These are phyloP conservation scores for Tilletiopsis washingtonensis DNA, from an alignment of 1,284 basidiomycete genomes.

Conservation along the genomic window DNA sequence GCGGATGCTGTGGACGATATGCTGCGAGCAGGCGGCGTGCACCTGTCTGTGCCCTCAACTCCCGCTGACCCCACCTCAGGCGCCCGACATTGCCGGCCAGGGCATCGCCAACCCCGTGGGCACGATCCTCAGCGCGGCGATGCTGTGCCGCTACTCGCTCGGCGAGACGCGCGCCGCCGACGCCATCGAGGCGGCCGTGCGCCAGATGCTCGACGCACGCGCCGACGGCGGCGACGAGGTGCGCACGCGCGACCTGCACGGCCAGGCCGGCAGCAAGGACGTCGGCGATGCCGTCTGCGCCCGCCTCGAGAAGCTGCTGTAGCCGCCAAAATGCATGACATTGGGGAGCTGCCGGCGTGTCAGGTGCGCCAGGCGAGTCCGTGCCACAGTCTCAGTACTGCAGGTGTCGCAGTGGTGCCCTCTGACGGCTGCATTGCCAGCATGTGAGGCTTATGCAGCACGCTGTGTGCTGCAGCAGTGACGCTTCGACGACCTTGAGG, in stretches of 20 bases:
- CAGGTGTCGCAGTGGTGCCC: too few relatives aligned
- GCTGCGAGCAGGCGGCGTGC: too few relatives aligned
- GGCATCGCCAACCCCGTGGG: conserved; percentile 96
- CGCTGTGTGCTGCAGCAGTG: too few relatives aligned
- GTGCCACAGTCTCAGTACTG: too few relatives aligned
- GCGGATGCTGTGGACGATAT: too few relatives aligned
- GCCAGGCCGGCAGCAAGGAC: conserved; percentile 64
- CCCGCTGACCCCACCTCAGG: conserved; percentile 54
- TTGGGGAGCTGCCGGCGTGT: too few relatives aligned
- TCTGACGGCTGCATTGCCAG: too few relatives aligned
- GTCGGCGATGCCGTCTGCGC: conserved; percentile 79
- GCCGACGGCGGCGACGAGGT: conserved; percentile 67
- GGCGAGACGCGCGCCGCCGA: conserved; percentile 67
- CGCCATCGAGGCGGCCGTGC: conserved; percentile 78
- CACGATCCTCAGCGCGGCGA: conserved; percentile 89
- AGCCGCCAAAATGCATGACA: too few relatives aligned
- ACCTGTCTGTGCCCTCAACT: too few relatives aligned
- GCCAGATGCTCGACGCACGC: conserved; percentile 72
- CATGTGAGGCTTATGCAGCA: too few relatives aligned
- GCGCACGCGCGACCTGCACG: conserved; percentile 82
- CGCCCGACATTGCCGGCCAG: conserved; percentile 89
- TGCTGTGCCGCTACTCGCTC: conserved; percentile 86
- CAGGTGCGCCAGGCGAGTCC: too few relatives aligned
- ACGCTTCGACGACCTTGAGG: too few relatives aligned
- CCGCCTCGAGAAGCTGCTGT: conserved; percentile 61